phyloP scores from a whole-genome alignment of 441 rosid genomes.

The Adansonia madagascariensis region DNA sequence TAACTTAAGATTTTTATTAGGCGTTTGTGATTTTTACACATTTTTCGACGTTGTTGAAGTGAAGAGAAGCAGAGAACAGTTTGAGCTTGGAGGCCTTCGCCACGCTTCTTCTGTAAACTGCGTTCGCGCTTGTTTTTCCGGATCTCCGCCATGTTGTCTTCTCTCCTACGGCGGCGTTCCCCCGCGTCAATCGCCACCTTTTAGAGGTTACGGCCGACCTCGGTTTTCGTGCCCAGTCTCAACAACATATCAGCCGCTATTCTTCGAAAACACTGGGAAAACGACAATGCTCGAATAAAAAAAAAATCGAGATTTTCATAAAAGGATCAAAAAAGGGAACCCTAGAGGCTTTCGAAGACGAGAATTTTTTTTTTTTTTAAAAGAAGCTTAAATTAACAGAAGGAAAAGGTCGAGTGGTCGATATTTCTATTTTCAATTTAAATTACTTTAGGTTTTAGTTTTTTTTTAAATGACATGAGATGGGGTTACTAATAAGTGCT shows the following conservation, averaged over 20 bases:
- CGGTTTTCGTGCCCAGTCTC: constrained; percentile 65
- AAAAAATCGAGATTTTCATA: too few relatives aligned
- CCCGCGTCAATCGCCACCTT: constrained; percentile 72
- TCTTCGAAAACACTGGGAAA: not conserved
- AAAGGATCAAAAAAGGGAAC: not conserved
- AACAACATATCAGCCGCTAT: constrained; percentile 49
- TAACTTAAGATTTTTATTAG: not conserved
- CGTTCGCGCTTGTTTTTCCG: constrained; percentile 69
- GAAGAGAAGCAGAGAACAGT: constrained; percentile 44
- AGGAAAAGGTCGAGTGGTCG: too few relatives aligned
- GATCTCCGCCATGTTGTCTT: constrained; percentile 75
- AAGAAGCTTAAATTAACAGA: too few relatives aligned
- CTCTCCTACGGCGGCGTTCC: constrained; percentile 70
- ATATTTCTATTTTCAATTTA: too few relatives aligned
- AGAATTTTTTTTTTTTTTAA: too few relatives aligned
- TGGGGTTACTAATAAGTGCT: too few relatives aligned
- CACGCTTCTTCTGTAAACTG: constrained; percentile 68
- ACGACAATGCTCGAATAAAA: not conserved
- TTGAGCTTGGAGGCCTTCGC: constrained; percentile 59
- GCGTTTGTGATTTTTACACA: constrained; percentile 37
- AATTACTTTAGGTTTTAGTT: too few relatives aligned
- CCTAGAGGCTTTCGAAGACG: not conserved
- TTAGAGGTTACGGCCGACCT: constrained; percentile 68
- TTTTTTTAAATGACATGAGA: too few relatives aligned
- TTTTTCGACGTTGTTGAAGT: constrained; percentile 43